A percentile compares a stretch with the other conserved stretches of the same genome.
These are phyloP conservation scores for Ophiostoma angusticollis DNA, from an alignment of 2,329 filamentous ascomycete species.

Conservation along the genomic window DNA sequence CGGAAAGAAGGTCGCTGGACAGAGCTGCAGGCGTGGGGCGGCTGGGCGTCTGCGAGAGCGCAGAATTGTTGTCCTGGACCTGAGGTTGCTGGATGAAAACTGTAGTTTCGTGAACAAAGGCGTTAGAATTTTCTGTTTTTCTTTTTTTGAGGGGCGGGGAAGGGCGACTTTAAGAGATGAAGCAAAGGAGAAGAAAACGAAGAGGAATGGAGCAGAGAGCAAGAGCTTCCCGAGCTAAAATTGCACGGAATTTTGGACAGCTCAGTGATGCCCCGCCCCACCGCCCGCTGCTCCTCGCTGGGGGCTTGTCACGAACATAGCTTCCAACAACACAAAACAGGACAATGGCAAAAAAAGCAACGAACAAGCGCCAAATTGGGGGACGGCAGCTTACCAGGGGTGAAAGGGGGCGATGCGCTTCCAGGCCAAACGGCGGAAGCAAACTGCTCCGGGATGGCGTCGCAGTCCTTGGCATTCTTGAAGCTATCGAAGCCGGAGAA, in stretches of 20 bases:
- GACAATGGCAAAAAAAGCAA: slow-evolving; percentile 5
- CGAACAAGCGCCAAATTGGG: background rate
- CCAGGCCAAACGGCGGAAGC: slow-evolving; percentile 63
- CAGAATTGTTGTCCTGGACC: slow-evolving; percentile 30
- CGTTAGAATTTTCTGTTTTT: no score
- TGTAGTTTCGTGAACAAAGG: slow-evolving; percentile 18
- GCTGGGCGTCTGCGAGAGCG: slow-evolving; percentile 18
- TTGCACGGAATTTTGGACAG: no score
- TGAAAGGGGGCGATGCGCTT: slow-evolving; percentile 72
- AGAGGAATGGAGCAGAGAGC: background rate
- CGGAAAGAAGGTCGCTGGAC: slow-evolving; percentile 55
- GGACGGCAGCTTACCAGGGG: slow-evolving; percentile 60
- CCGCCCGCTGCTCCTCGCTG: no score
- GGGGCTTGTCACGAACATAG: no score
- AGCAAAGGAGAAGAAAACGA: no score
- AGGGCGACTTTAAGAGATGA: no score
- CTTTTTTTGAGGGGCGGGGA: no score
- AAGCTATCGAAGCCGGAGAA: slow-evolving; percentile 60
- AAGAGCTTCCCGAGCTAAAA: no score
- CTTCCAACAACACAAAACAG: slow-evolving; percentile 3
- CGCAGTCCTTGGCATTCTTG: slow-evolving; percentile 55
- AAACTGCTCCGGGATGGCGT: slow-evolving; percentile 60
- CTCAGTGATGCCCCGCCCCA: no score
- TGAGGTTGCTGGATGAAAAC: slow-evolving; percentile 38
- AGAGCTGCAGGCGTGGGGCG: slow-evolving; percentile 27